Evolutionary conservation across 164 flowering plant species (phyloP).

Genomic region (Sextonia rubra): DNA sequence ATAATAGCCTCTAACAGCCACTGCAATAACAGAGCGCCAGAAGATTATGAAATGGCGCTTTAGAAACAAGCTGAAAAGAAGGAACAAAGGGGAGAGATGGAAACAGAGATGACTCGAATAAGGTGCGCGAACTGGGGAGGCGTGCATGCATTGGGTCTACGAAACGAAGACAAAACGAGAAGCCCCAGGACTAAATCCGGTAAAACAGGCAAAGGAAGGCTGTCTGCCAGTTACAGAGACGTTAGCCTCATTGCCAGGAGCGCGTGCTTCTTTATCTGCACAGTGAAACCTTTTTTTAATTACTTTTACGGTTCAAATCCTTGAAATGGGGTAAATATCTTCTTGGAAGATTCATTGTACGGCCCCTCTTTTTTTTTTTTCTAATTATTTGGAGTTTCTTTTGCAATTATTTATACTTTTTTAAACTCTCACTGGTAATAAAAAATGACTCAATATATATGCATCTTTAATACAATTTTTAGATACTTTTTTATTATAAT

Average conservation of each 20-base stretch:
- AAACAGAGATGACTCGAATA: not conserved
- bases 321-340: too few relatives aligned
- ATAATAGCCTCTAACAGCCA: not conserved
- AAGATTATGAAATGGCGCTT: not conserved
- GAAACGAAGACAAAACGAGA: conserved; percentile 10
- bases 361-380: too few relatives aligned
- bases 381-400: too few relatives aligned
- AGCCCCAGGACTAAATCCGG: conserved; percentile 8
- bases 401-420: too few relatives aligned
- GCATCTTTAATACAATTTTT: too few relatives aligned
- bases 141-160: conserved; percentile 2
- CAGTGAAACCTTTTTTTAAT: too few relatives aligned
- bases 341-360: too few relatives aligned
- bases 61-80: not conserved
- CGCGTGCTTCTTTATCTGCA: not conserved
- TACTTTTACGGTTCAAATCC: too few relatives aligned
- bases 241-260: not conserved
- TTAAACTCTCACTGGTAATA: too few relatives aligned
- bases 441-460: too few relatives aligned
- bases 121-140: not conserved
- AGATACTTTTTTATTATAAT: too few relatives aligned
- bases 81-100: not conserved
- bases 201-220: not conserved
- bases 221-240: conserved; percentile 7
- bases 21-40: not conserved